These are phyloP conservation scores for Ilyonectria mors-panacis DNA, from an alignment of 2,329 filamentous ascomycete species.

Conservation along the genomic window DNA sequence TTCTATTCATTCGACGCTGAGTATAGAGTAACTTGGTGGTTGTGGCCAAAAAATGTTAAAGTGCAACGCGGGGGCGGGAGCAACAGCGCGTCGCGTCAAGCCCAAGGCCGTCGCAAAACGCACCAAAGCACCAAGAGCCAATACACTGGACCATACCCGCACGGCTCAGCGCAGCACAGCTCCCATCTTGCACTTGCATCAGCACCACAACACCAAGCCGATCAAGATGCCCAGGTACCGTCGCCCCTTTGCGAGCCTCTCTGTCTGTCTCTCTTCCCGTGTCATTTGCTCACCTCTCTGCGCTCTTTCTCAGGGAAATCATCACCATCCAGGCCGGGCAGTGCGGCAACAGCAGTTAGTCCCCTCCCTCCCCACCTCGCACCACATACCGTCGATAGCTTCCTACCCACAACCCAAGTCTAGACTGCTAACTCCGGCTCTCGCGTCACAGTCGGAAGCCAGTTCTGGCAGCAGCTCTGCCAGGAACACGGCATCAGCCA, in stretches of 20 bases:
- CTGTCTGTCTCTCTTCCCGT: not conserved
- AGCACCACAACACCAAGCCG: conserved; percentile 27
- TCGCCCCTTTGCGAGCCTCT: not conserved
- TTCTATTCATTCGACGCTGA: too few relatives aligned
- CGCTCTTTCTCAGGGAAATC: conserved; percentile 80
- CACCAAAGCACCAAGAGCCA: not conserved
- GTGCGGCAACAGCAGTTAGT: conserved; percentile 98
- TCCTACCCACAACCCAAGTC: not conserved
- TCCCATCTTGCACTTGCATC: not conserved
- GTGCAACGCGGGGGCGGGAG: conserved; percentile 34
- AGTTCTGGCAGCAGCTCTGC: conserved; percentile 99
- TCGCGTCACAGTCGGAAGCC: conserved; percentile 83
- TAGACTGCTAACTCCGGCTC: conserved; percentile 5
- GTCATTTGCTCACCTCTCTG: not conserved
- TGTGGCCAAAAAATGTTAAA: conserved; percentile 8
- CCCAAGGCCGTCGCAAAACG: conserved; percentile 17
- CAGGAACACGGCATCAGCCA: conserved; percentile 98
- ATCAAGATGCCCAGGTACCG: conserved; percentile 45
- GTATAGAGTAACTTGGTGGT: too few relatives aligned
- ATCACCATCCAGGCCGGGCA: conserved; percentile 99
- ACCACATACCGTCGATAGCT: not conserved
- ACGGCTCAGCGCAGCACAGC: conserved; percentile 9
- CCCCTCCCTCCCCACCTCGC: conserved; percentile 33
- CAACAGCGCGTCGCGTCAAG: conserved; percentile 34
- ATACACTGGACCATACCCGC: conserved; percentile 9